Evolutionary conservation across 2,329 filamentous ascomycete genomes (phyloP), one percentile per base, ranked within the genome.

Genomic region (Bipolaris gigantea): DNA sequence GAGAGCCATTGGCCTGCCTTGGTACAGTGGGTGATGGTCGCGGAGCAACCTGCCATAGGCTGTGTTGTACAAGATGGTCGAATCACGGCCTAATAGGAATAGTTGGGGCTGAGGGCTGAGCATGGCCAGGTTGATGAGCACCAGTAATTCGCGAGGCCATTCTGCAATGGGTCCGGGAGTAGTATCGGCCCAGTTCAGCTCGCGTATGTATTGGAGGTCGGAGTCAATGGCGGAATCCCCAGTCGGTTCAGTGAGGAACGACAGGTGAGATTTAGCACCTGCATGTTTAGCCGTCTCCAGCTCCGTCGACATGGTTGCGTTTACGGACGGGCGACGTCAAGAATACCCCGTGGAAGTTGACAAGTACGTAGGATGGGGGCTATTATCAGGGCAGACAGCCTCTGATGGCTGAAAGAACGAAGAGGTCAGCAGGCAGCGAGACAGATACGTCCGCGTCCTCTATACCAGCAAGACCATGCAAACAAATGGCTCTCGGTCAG

Each of bases 71-170:
- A 48, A 25, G 21, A 48, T 41, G 15, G 39, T 48, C 18, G 46
- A 41, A 19, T 48, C 46, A 38, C 25, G 46, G 8, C 46, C 46
- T 9, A 48, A 40, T 18, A 48, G 21, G 25, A 48, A 48, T 21
- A 48, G 27, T n/a, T 48, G 46, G 1, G 46, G 46, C 30, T 48
- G 46, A 7, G 46, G 46, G 27, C 36, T 41, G 27, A 48, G 46
- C 36, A 48, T 34, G 13, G 46, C 46, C 18, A 48, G 36, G 7
- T 48, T 48, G 46, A 48, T 34, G 6, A 48, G 46, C 5, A 48
- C 46, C 36, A 48, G n/a, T 13, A 48, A 25, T 41, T 48, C 46
- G 36, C 46, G 46, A 16, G 46, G 46, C 46, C 46, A 48, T 48
- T 38, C 36, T 34, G 46, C 9, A 9, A 48, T 48, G 15, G 46